Conservation (phyloP, 768 basidiomycete species). For the Hericium erinaceus region DNA sequence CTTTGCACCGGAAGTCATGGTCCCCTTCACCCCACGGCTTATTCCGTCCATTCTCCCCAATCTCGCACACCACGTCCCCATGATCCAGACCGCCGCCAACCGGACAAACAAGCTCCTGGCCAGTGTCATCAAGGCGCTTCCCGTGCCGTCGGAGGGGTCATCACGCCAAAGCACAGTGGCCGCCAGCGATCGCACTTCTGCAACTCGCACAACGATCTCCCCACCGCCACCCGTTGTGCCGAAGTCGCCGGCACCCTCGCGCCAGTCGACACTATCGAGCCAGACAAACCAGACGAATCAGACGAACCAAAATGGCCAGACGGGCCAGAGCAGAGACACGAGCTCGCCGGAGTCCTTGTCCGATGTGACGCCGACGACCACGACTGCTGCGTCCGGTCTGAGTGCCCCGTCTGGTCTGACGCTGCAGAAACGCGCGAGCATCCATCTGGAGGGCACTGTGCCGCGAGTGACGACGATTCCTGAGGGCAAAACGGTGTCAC, state of each 20-base stretch:
- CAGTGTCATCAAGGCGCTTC: constrained; percentile 78
- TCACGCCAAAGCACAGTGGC: constrained; percentile 22
- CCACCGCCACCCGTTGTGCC: constrained; percentile 47
- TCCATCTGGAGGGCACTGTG: neutral
- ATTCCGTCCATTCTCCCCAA: constrained; percentile 91
- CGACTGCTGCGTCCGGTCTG: neutral
- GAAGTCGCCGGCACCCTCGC: constrained; percentile 31
- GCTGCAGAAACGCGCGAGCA: constrained; percentile 15
- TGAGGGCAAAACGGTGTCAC: neutral
- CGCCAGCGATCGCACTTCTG: constrained; percentile 13
- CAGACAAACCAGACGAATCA: constrained; percentile 17
- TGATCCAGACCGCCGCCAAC: constrained; percentile 81
- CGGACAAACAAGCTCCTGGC: constrained; percentile 81
- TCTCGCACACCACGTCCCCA: constrained; percentile 81
- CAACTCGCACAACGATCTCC: constrained; percentile 27
- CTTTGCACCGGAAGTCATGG: constrained; percentile 86
- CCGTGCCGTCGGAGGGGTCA: constrained; percentile 51
- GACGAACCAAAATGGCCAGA: neutral
- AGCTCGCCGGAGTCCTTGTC: constrained; percentile 36
- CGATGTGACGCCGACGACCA: constrained; percentile 24
- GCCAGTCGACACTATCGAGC: constrained; percentile 33
- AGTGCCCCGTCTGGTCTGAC: constrained; percentile 10
- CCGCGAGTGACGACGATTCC: neutral
- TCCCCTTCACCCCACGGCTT: constrained; percentile 89
- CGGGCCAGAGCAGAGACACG: constrained; percentile 28